Conservation (phyloP, 1,284 basidiomycete species). For the Tetrapyrgos nigripes region DNA sequence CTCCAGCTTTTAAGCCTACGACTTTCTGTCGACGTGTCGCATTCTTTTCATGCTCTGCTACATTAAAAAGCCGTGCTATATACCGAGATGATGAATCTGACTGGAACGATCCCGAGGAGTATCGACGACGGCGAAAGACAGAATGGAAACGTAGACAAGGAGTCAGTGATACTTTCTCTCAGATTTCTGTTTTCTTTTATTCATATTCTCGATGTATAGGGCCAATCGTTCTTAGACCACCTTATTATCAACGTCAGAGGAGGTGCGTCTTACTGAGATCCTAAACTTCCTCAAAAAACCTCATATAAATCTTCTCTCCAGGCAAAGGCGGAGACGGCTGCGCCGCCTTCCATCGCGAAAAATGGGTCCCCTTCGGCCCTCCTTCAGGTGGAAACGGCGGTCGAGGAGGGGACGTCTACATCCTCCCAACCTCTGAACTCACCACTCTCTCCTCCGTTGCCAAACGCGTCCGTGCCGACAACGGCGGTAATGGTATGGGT, state of each 20-base stretch:
- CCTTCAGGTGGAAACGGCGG: constrained; percentile 93
- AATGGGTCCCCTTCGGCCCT: constrained; percentile 79
- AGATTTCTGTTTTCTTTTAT: constrained; percentile 1
- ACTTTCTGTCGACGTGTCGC: constrained; percentile 1
- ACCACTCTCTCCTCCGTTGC: constrained; percentile 80
- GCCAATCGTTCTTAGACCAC: constrained; percentile 83
- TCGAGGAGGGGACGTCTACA: constrained; percentile 85
- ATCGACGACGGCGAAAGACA: constrained; percentile 52
- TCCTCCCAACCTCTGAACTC: constrained; percentile 76
- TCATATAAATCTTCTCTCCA: constrained; percentile 34
- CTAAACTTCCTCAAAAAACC: constrained; percentile 1
- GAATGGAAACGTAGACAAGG: constrained; percentile 81
- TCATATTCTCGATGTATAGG: constrained; percentile 48
- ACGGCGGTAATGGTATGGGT: constrained; percentile 80
- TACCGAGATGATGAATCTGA: constrained; percentile 4
- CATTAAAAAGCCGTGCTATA: neutral
- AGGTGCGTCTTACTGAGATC: constrained; percentile 57
- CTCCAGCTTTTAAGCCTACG: neutral
- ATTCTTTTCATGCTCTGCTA: neutral
- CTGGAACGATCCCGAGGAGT: constrained; percentile 13
- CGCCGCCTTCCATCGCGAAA: constrained; percentile 84
- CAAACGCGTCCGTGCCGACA: constrained; percentile 68
- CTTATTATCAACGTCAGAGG: constrained; percentile 78
- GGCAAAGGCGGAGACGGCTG: constrained; percentile 87
- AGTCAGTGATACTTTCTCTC: constrained; percentile 46